Conservation (phyloP, 2,329 filamentous ascomycete genomes). For the Emydomyces testavorans region DNA sequence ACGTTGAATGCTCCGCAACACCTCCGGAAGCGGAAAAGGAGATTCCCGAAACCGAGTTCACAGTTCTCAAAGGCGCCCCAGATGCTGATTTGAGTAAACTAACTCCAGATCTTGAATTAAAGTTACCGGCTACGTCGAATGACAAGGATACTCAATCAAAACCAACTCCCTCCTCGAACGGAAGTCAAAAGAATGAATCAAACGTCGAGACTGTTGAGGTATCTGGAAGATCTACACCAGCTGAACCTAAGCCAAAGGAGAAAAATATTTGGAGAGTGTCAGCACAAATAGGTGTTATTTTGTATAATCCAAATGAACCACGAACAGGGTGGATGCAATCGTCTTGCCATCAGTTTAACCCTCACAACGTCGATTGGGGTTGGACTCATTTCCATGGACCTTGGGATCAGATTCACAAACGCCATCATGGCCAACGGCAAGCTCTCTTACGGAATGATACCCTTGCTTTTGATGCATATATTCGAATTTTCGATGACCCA, state of each 20-base stretch:
- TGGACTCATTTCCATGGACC: constrained; percentile 52
- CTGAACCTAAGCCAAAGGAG: constrained; percentile 7
- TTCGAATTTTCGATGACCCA: constrained; percentile 49
- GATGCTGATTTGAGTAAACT: constrained; percentile 26
- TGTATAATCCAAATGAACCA: constrained; percentile 54
- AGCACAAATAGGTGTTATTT: constrained; percentile 50
- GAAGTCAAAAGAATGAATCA: constrained; percentile 9
- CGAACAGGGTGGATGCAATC: constrained; percentile 46
- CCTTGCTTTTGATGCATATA: constrained; percentile 50
- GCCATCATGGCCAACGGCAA: constrained; percentile 47
- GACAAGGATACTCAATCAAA: constrained; percentile 10
- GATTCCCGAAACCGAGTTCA: constrained; percentile 32
- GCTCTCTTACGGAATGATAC: constrained; percentile 50
- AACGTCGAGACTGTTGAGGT: constrained; percentile 12
- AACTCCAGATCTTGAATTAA: constrained; percentile 25
- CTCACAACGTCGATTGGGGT: constrained; percentile 49
- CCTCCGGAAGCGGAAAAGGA: constrained; percentile 30
- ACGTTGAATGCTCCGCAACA: constrained; percentile 49
- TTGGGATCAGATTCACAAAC: constrained; percentile 46
- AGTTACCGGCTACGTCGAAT: constrained; percentile 20
- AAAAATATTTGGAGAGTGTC: constrained; percentile 37
- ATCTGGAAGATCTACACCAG: not conserved
- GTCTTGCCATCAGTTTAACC: constrained; percentile 49
- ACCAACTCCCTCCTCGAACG: constrained; percentile 5
- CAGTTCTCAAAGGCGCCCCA: constrained; percentile 29